Base-by-base conservation (phyloP, 306 rosid genomes). In the Cucumis hystrix region DNA sequence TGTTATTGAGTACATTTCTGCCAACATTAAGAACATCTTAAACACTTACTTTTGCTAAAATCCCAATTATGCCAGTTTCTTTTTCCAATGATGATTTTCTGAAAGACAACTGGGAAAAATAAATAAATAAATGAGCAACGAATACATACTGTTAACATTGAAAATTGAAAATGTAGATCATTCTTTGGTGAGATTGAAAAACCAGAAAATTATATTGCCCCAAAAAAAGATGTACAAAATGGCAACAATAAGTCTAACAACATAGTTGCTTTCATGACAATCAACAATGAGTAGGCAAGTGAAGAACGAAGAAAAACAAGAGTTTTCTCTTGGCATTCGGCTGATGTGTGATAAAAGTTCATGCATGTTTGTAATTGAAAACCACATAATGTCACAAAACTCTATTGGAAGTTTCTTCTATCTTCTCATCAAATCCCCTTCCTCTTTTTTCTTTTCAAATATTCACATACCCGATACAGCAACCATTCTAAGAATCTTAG, bases 21-120 rank as follows among this genome's bases (percentile, higher is more conserved):
- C 45, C 75, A 69, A 69, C 12, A 13, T 45, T 47, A 17, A 37
- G 80, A 61, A 56, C 69, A 56, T 35, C 82, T 51, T 37, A 75
- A 55, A 58, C 73, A 87, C 98, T 88, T 82, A 94, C 98, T 55
- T 86, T 75, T 61, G 84, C 84, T 81, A 91, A 78, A 56, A 78
- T 30, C 75, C 80, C 86, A 69, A 90, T 55, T 73, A 79, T 49
- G 64, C 60, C 84, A 59, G 69, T 43, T n/a, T 78, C 63, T 83
- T 90, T 89, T 72, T 30, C 83, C 74, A 86, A 70, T 45, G 91
- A 55, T 76, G 90, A 84, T 64, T 67, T 82, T 81, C 80, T 56
- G 47, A 90, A 88, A 70, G 96, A 83, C 77, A 85, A 79, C 98
- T 95, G 88, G 64, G 8, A 40, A 45, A 47, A 77, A 20, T 7